These are phyloP conservation scores for Naganishia vishniacii DNA, from an alignment of 768 basidiomycete species.

Conservation along the genomic window DNA sequence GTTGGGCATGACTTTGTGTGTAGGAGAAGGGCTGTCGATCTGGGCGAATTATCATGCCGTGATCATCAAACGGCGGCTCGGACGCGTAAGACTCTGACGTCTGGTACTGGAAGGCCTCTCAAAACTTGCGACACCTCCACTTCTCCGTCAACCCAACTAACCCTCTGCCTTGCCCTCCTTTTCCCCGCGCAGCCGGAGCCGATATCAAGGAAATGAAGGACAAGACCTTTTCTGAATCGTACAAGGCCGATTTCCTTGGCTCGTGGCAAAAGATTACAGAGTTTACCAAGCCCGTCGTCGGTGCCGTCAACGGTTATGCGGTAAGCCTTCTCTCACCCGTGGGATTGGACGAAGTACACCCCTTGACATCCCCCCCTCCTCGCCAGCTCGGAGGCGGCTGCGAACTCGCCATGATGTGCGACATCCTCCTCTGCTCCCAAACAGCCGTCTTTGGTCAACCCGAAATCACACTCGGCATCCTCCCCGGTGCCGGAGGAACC, in stretches of 20 bases:
- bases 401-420: slow-evolving; percentile 82
- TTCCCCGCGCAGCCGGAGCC: slow-evolving; percentile 64
- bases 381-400: slow-evolving; percentile 88
- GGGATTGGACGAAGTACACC: neutral
- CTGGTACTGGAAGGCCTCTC: neutral
- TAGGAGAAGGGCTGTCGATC: neutral
- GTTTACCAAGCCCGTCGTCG: slow-evolving; percentile 87
- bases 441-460: slow-evolving; percentile 92
- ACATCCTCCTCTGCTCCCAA: slow-evolving; percentile 86
- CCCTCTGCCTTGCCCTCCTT: neutral
- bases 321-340: slow-evolving; percentile 46
- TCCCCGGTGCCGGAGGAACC: slow-evolving; percentile 90
- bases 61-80: too few species aligned
- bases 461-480: slow-evolving; percentile 90
- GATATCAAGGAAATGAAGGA: slow-evolving; percentile 99
- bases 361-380: neutral
- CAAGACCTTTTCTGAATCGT: slow-evolving; percentile 82
- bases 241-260: slow-evolving; percentile 73
- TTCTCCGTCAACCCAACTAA: too few species aligned
- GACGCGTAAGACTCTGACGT: neutral
- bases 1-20: too few species aligned
- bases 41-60: too few species aligned
- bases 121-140: too few species aligned
- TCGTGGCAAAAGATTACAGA: slow-evolving; percentile 68
- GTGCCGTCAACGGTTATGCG: slow-evolving; percentile 91